Evolutionary conservation across 257 asterid species (phyloP), one percentile per base, ranked within the genome.

Genomic region (Capsicum chinense): DNA sequence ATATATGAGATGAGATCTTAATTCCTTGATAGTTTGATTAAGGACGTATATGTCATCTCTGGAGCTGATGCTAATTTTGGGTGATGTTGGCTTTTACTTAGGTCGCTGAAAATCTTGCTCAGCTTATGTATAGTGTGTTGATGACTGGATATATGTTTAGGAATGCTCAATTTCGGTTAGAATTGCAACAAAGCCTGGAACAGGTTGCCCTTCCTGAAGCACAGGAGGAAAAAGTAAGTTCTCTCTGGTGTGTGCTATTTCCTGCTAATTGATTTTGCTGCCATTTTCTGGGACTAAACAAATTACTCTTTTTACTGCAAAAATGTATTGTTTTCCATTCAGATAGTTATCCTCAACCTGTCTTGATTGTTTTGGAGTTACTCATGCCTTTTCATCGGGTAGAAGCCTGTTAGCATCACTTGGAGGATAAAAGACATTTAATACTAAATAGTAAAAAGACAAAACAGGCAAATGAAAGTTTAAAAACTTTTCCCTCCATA

Each of bases 81-180:
- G 85, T 76, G 67, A 42, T 70, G 57, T 83, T 70, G 79, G 33
- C 42, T 79, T 56, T 62, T 63, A 67, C 83, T 59, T 89, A 97
- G 99, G 98, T 97, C 80, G 98, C 99, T 48, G 99, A 96, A 84
- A 96, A 96, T 89, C 91, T 96, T 88, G 99, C 99, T 8, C 99
- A 96, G 90, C 93, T 96, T 80, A 96, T 96, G 99, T 94, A 93
- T 82, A 94, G 99, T 85, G 97, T 96, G 85, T 81, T 94, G 97
- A 96, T 96, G 99, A 96, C 99, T 82, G 99, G 99, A 83, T 96
- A 96, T 85, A 96, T 96, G 99, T 96, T 96, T 83, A 89, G 94
- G 89, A 96, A 96, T 89, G 98, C 97, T 37, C 95, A 96, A 83
- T 91, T 91, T 83, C 94, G 99, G 81, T 67, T 94, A 86, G 99